phyloP scores from a whole-genome alignment of 2,329 filamentous ascomycete genomes.

The Aspergillus fumigatiaffinis region DNA sequence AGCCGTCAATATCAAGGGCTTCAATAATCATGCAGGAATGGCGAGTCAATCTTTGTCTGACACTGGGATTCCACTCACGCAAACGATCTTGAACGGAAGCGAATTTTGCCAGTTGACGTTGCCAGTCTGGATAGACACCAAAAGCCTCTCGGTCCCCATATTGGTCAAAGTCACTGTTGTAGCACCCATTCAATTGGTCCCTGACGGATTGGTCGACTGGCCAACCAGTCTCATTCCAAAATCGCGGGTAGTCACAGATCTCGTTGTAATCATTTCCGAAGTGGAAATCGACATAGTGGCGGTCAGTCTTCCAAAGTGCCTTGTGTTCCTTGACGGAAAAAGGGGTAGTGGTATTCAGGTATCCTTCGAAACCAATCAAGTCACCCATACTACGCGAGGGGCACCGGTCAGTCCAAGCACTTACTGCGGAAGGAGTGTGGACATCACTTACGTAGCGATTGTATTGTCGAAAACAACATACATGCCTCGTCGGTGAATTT shows the following conservation, averaged over 20 bases:
- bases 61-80: slow-evolving; percentile 59
- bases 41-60: slow-evolving; percentile 54
- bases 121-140: slow-evolving; percentile 60
- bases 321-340: slow-evolving; percentile 55
- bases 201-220: slow-evolving; percentile 47
- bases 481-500: slow-evolving; percentile 61
- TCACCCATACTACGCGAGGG: slow-evolving; percentile 47
- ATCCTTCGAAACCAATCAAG: slow-evolving; percentile 60
- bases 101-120: slow-evolving; percentile 63
- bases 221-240: slow-evolving; percentile 58
- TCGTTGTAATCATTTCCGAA: slow-evolving; percentile 52
- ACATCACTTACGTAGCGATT: slow-evolving; percentile 52
- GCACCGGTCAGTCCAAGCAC: not conserved
- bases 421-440: not conserved
- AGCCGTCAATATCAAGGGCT: slow-evolving; percentile 63
- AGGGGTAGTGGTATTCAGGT: slow-evolving; percentile 55
- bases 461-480: slow-evolving; percentile 66
- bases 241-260: slow-evolving; percentile 56
- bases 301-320: slow-evolving; percentile 53
- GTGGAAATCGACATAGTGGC: slow-evolving; percentile 57
- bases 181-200: slow-evolving; percentile 51
- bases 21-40: slow-evolving; percentile 62
- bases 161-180: slow-evolving; percentile 62
- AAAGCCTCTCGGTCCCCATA: slow-evolving; percentile 63
- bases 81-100: slow-evolving; percentile 64